phyloP scores from a whole-genome alignment of 192 early-diverging fungal species.

The Coemansia sp. region DNA sequence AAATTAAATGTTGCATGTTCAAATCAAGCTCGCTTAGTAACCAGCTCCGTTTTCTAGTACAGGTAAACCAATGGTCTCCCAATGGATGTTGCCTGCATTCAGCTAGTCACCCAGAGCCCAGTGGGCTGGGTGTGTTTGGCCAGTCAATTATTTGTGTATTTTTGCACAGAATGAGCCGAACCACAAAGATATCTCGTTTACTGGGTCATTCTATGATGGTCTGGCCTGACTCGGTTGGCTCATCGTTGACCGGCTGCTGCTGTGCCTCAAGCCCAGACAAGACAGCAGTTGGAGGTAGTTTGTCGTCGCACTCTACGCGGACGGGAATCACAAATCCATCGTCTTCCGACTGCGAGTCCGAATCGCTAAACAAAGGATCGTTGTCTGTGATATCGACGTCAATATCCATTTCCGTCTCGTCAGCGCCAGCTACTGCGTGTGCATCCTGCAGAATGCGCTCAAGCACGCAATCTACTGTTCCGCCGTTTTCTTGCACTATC shows the following conservation, averaged over 20 bases:
- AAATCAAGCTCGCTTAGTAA: no score
- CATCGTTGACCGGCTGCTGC: not conserved
- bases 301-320: slow-evolving; percentile 14
- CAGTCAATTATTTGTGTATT: no score
- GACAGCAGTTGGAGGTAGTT: not conserved
- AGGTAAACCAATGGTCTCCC: no score
- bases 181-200: no score
- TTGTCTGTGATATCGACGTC: slow-evolving; percentile 46
- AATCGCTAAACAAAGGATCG: slow-evolving; percentile 54
- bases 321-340: slow-evolving; percentile 44
- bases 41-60: no score
- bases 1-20: no score
- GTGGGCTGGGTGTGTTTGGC: no score
- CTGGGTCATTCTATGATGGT: not conserved
- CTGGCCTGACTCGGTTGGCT: not conserved
- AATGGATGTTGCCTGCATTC: no score
- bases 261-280: slow-evolving; percentile 8
- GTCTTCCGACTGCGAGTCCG: slow-evolving; percentile 39
- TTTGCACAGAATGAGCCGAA: no score
- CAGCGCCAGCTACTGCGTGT: not conserved
- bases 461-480: slow-evolving; percentile 25
- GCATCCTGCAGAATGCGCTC: slow-evolving; percentile 17
- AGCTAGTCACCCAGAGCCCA: no score
- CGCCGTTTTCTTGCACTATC: slow-evolving; percentile 13
- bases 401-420: slow-evolving; percentile 19